Conservation (phyloP, 2,329 filamentous ascomycete species). For the Exophiala dermatitidis region DNA sequence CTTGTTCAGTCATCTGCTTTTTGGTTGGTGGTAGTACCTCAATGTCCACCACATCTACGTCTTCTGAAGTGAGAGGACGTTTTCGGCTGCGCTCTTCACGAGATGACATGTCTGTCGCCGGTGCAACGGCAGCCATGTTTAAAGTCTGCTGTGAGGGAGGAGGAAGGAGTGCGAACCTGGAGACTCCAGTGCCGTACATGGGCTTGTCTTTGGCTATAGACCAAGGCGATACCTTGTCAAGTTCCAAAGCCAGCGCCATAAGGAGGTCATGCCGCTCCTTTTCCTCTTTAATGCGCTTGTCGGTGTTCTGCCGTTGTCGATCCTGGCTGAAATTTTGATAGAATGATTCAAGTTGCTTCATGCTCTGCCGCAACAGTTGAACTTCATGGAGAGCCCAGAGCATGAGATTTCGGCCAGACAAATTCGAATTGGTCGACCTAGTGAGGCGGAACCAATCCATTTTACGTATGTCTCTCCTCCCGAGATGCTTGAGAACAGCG, state of each 20-base stretch:
- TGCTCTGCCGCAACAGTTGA: slow-evolving; percentile 9
- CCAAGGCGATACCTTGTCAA: slow-evolving; percentile 4
- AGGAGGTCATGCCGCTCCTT: slow-evolving; percentile 17
- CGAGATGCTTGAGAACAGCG: slow-evolving; percentile 7
- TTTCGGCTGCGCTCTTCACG: too few relatives aligned
- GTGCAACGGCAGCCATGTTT: too few relatives aligned
- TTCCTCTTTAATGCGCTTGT: slow-evolving; percentile 19
- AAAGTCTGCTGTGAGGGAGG: too few relatives aligned
- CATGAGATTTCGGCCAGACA: slow-evolving; percentile 19
- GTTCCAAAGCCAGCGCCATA: slow-evolving; percentile 22
- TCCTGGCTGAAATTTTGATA: slow-evolving; percentile 8
- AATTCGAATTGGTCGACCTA: slow-evolving; percentile 8
- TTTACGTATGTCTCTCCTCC: slow-evolving; percentile 1
- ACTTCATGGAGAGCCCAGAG: slow-evolving; percentile 21
- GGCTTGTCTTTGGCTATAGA: neutral
- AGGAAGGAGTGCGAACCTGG: too few relatives aligned
- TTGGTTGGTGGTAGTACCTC: too few relatives aligned
- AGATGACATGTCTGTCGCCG: too few relatives aligned
- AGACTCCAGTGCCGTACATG: too few relatives aligned
- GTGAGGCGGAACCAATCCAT: slow-evolving; percentile 15
- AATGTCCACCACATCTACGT: too few relatives aligned
- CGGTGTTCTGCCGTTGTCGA: slow-evolving; percentile 19
- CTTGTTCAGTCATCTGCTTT: too few relatives aligned
- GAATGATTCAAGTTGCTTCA: slow-evolving; percentile 9
- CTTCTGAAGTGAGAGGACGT: too few relatives aligned